A percentile compares a stretch with the other conserved stretches of the same genome.
Conservation (phyloP, 129 eudicot species). For the Flaveria sonorensis region DNA sequence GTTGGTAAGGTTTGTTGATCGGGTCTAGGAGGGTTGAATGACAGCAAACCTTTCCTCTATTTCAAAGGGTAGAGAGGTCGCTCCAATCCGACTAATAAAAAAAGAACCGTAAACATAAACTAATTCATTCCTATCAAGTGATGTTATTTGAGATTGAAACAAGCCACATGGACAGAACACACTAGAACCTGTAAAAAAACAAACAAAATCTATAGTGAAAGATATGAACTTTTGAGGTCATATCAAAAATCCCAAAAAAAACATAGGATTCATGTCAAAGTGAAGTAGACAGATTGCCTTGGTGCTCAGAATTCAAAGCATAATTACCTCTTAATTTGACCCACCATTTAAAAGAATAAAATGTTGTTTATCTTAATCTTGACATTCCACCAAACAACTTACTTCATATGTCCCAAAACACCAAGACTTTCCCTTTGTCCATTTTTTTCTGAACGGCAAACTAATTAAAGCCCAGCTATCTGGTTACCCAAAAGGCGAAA, state of each 20-base stretch:
- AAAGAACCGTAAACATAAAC: no score
- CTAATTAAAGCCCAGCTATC: no score
- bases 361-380: not conserved
- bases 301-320: conserved; percentile 4
- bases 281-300: conserved; percentile 1
- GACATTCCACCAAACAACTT: conserved; percentile 2
- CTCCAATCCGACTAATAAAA: no score
- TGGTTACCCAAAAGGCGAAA: no score
- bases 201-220: no score
- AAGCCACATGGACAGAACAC: not conserved
- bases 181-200: not conserved
- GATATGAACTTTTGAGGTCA: no score
- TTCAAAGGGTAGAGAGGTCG: no score
- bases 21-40: no score
- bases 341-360: not conserved
- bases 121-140: not conserved
- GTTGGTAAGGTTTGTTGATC: no score
- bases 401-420: conserved; percentile 16
- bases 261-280: not conserved
- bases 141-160: not conserved
- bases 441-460: no score
- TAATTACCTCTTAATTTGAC: not conserved
- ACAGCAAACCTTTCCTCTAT: no score
- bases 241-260: not conserved
- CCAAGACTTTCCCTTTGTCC: not conserved